Conservation (phyloP, 805 yeast species). For the Ogataea neopini region DNA sequence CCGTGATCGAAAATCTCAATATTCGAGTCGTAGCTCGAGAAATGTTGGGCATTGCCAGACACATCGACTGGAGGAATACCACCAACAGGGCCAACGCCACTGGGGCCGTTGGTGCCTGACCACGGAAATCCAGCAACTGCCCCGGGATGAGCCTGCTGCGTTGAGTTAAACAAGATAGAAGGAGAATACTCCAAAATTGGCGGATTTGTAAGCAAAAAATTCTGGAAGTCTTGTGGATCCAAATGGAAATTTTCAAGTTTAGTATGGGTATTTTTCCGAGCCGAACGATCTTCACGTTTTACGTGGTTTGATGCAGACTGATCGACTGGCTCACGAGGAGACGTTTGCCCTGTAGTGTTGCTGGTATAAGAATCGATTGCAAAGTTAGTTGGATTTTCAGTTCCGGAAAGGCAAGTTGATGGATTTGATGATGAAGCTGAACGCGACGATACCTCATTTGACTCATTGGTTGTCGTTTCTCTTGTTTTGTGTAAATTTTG, state of each 20-base stretch:
- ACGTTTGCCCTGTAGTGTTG: neutral
- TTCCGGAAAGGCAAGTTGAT: neutral
- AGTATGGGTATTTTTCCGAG: neutral
- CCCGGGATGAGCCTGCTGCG: neutral
- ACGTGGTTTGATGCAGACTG: neutral
- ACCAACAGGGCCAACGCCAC: no score
- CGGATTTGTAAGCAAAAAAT: slow-evolving; percentile 37
- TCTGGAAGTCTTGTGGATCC: slow-evolving; percentile 39
- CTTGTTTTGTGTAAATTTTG: neutral
- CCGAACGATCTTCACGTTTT: neutral
- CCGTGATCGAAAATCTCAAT: neutral
- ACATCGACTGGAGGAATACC: no score
- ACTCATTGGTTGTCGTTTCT: neutral
- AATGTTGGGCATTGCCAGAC: no score
- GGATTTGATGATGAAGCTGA: neutral
- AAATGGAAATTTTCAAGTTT: slow-evolving; percentile 32
- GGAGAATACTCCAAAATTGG: slow-evolving; percentile 36
- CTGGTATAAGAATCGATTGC: neutral
- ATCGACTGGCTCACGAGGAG: neutral
- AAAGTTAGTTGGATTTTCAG: neutral
- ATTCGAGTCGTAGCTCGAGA: neutral
- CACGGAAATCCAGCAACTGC: neutral
- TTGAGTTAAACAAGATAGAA: slow-evolving; percentile 7
- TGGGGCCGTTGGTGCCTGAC: no score
- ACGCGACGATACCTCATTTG: neutral